Percentiles rank a stretch among this genome's conserved stretches.
Conservation (phyloP, 106 monocot species). For the Dactylorhiza incarnata region DNA sequence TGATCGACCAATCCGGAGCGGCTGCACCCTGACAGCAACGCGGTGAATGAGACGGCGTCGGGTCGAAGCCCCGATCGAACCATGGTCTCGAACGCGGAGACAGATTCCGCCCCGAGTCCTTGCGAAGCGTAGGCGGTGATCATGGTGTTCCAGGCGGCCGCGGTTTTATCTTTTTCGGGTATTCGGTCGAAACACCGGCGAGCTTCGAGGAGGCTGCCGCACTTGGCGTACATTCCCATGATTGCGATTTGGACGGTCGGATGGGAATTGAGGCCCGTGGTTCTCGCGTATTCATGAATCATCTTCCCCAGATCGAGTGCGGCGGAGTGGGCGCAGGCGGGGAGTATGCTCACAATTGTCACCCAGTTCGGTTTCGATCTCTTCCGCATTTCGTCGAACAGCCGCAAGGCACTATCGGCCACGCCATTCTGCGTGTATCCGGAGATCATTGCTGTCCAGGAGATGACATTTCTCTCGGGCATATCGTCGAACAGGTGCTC, state of each 20-base stretch:
- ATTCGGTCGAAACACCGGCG: slow-evolving; percentile 33
- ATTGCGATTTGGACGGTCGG: slow-evolving; percentile 39
- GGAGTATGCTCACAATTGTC: slow-evolving; percentile 48
- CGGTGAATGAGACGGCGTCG: slow-evolving; percentile 49
- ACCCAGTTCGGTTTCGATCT: slow-evolving; percentile 37
- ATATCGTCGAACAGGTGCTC: slow-evolving; percentile 28
- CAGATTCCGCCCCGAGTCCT: slow-evolving; percentile 34
- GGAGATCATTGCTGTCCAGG: slow-evolving; percentile 67
- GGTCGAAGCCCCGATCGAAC: slow-evolving; percentile 26
- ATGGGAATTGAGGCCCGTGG: slow-evolving; percentile 14
- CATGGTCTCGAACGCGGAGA: slow-evolving; percentile 40
- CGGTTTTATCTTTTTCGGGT: slow-evolving; percentile 22
- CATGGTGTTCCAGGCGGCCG: slow-evolving; percentile 65
- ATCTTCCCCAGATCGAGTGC: slow-evolving; percentile 39
- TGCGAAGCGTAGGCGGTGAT: slow-evolving; percentile 49
- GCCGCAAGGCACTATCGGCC: slow-evolving; percentile 18
- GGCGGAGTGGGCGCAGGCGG: slow-evolving; percentile 34
- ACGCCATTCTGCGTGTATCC: slow-evolving; percentile 52
- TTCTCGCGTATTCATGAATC: slow-evolving; percentile 39
- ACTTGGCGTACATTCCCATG: slow-evolving; percentile 68
- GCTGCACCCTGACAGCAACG: slow-evolving; percentile 54
- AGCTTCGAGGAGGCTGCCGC: slow-evolving; percentile 45
- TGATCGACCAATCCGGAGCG: slow-evolving; percentile 52
- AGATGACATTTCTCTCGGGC: slow-evolving; percentile 52
- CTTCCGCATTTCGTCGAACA: slow-evolving; percentile 43